phyloP scores from a whole-genome alignment of 331 rosid species.

The Pyracantha coccinea region DNA sequence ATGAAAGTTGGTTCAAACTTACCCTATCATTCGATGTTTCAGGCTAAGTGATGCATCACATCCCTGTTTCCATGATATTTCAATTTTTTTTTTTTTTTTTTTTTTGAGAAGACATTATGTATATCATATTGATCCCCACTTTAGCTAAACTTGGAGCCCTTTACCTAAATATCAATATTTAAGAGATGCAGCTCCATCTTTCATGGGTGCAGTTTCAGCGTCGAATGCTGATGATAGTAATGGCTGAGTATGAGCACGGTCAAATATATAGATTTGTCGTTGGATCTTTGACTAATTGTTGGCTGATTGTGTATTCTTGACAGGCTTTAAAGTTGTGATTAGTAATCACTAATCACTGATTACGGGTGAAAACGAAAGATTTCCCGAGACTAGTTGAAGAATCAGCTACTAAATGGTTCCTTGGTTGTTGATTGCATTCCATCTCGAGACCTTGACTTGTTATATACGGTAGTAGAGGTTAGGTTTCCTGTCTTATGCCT shows the following conservation, averaged over 20 bases:
- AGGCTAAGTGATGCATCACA: not conserved
- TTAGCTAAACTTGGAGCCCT: no score
- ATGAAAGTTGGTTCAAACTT: not conserved
- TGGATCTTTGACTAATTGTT: not conserved
- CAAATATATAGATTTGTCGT: not conserved
- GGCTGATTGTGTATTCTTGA: conserved; percentile 13
- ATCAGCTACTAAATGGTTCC: no score
- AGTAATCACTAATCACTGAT: conserved; percentile 6
- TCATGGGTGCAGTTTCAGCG: not conserved
- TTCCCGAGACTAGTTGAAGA: not conserved
- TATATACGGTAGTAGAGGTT: not conserved
- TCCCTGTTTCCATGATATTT: not conserved
- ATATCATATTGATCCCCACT: not conserved
- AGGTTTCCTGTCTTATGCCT: not conserved
- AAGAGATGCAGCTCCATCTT: not conserved
- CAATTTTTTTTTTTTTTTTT: no score
- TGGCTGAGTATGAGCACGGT: not conserved
- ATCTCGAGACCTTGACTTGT: no score
- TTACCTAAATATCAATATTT: not conserved
- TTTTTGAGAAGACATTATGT: no score
- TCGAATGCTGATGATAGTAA: not conserved
- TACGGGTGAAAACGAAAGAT: not conserved
- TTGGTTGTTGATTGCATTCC: no score
- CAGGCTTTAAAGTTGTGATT: conserved; percentile 44
- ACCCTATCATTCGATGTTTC: not conserved